Base-by-base conservation (phyloP, 345 rosid genomes). In the Gossypium turneri region DNA sequence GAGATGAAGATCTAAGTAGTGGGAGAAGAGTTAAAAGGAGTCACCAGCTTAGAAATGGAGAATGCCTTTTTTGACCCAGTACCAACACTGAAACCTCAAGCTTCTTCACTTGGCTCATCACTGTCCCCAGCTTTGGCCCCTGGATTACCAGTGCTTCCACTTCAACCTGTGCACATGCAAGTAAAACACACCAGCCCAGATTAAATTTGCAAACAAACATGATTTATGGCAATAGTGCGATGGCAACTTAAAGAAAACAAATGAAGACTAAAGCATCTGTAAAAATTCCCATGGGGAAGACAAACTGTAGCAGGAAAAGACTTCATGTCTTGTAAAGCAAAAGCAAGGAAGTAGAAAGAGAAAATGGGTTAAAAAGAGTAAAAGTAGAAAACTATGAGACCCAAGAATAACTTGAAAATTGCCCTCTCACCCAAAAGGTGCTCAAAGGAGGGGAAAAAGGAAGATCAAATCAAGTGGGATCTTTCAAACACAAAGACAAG, bases 21-120 rank as follows among this genome's bases (percentile, higher is more conserved):
- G 6, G 29, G 45, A 20, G 15, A 67, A 19, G 72, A 19, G 34
- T 25, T 16, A 10, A 7, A 56, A 62, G 19, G 15, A 82, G 89
- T 38, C 50, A 93, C 97, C 98, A 93, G 75, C 76, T 86, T 70
- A 90, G 9, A 67, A 93, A 81, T 4, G 92, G 64, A 70, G 97
- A 82, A 53, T 89, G 82, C 61, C 82, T 90, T 61, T 87, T 90
- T 86, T 93, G 97, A 79, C 99, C 97, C 81, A 95, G 82, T 7
- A 95, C 99, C 24, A 93, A 84, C 72, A 93, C 96, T 19, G 91
- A 81, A 20, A 89, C 94, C 83, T 91, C 99, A 62, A 93, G 91
- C 79, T 93, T 95, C 87, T 90, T 95, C 79, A 91, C 98, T 76
- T 95, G 99, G 89, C 88, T 93, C 79, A 86, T 73, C 61, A 95